Percentiles rank a stretch among this genome's conserved stretches.
Evolutionary conservation across 257 asterid species (phyloP).

Genomic region (Solanum infundibuliforme): DNA sequence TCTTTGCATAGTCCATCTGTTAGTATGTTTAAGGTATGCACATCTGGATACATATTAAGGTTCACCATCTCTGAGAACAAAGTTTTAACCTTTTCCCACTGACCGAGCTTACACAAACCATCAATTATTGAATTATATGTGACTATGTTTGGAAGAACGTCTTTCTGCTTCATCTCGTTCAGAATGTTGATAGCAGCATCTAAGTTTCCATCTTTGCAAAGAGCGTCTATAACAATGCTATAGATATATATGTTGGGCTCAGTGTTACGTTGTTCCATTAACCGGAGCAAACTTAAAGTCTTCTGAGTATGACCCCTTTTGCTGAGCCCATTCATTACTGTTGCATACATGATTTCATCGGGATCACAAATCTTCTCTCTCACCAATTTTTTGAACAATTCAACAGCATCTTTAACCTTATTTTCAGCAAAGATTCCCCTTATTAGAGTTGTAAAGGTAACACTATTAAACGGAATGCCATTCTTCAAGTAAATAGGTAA

Average conservation of each 20-base stretch:
- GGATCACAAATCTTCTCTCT: not conserved
- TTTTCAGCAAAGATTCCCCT: not conserved
- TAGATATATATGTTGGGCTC: not conserved
- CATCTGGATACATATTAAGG: not conserved
- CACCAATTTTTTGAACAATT: not conserved
- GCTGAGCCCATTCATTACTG: not conserved
- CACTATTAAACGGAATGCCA: accelerated
- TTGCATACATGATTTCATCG: accelerated
- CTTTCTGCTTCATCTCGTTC: not conserved
- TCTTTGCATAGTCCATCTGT: not conserved
- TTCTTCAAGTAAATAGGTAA: not conserved
- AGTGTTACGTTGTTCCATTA: not conserved
- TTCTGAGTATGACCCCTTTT: not conserved
- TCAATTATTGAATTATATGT: not conserved
- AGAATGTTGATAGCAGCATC: not conserved
- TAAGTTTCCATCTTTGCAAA: not conserved
- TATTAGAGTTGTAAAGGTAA: not conserved
- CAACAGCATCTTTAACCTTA: not conserved
- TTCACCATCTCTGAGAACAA: not conserved
- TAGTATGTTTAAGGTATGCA: not conserved
- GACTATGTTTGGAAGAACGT: not conserved
- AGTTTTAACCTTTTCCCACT: not conserved
- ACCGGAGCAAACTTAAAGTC: not conserved
- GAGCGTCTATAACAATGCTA: not conserved
- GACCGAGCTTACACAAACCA: not conserved